phyloP scores from a whole-genome alignment of 192 early-diverging fungal genomes.

The Mortierella hygrophila region DNA sequence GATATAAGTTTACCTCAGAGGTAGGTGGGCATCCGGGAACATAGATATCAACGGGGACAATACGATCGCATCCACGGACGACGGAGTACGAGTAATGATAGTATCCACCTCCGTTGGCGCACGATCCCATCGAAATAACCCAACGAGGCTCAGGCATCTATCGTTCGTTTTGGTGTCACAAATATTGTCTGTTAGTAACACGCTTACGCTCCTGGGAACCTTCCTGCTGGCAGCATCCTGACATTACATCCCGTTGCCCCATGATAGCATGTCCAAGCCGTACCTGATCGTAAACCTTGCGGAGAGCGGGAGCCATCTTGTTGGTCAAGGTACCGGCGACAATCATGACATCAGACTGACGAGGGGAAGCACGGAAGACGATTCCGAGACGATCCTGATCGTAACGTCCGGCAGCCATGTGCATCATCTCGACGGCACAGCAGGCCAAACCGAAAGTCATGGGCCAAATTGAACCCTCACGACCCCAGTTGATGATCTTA shows the following conservation, averaged over 20 bases:
- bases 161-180: not conserved
- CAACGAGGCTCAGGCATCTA: slow-evolving; percentile 98
- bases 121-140: slow-evolving; percentile 99
- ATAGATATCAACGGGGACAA: slow-evolving; percentile 96
- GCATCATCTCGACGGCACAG: slow-evolving; percentile 99
- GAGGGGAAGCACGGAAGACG: slow-evolving; percentile 96
- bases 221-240: no score
- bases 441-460: slow-evolving; percentile 85
- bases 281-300: slow-evolving; percentile 75
- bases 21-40: slow-evolving; percentile 98
- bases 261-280: not conserved
- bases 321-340: slow-evolving; percentile 98
- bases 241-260: no score
- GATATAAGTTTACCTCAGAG: slow-evolving; percentile 69
- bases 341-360: slow-evolving; percentile 99
- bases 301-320: slow-evolving; percentile 92
- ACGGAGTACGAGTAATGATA: slow-evolving; percentile 99
- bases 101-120: slow-evolving; percentile 97
- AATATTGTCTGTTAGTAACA: not conserved
- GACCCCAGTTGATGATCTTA: slow-evolving; percentile 93
- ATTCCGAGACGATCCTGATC: slow-evolving; percentile 98
- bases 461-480: slow-evolving; percentile 92
- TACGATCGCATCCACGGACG: slow-evolving; percentile 94
- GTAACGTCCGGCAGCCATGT: slow-evolving; percentile 95
- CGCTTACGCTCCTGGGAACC: no score